Base-by-base conservation (phyloP, 1,284 basidiomycete species). In the Pseudozyma hubeiensis region DNA sequence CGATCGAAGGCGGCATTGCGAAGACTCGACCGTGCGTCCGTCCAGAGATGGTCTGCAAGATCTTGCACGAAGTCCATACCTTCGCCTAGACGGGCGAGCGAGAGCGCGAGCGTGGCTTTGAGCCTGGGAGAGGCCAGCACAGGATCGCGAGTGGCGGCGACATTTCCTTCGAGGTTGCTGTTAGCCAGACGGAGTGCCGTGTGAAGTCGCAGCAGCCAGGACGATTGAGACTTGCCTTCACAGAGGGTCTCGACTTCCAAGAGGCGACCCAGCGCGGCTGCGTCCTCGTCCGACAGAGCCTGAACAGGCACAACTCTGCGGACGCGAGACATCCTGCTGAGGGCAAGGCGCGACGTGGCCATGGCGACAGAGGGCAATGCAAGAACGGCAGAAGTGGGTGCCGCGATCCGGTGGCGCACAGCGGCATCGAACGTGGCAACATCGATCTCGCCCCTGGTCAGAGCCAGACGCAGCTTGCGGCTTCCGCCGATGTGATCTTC, bases 161-260 rank as follows among this genome's bases (percentile, higher is more conserved):
- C 46, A 14, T 35, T 7, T 16, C 66, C 40, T n/a, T 54, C 44
- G 40, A 59, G 45, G 40, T 55, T 65, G 52, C 57, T 62, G 64
- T 75, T 70, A 39, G 68, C 60, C 1, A 80, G 64, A 16, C 57
- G 67, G 29, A 80, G 61, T 7, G 73, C 60, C 1, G 77, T 79
- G 51, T 78, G 61, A 11, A 79, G 58, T 33, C 78, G 67, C 5
- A 74, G 68, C 37, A 77, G 33, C 10, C 60, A 61, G 5, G 74
- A 70, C 9, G 70, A 33, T 40, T 77, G 70, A 7, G 78, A 64
- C 35, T 64, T 61, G 31, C 35, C 53, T 33, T 66, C 67, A 45
- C 72, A 67, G 19, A 68, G 51, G 0, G 77, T 79, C 58, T 80
- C 78, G 34, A 80, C 70, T 50, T 80, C 78, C 7, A 80, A 55